A percentile compares a stretch with the other conserved stretches of the same genome.
Evolutionary conservation across 352 stramenopile species (phyloP).

Genomic region (Globisporangium lucens): DNA sequence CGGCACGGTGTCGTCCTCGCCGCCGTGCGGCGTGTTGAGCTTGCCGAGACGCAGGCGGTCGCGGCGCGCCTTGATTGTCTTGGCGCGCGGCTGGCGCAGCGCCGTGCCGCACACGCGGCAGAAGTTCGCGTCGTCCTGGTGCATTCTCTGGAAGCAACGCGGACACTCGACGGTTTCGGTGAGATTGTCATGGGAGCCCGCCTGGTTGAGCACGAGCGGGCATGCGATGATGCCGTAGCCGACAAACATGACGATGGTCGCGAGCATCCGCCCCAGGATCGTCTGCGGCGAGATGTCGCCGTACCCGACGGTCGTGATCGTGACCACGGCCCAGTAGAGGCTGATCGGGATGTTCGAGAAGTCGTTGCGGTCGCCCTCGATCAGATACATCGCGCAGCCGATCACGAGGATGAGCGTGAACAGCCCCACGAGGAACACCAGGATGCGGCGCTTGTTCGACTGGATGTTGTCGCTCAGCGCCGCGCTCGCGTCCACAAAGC

Average conservation of each 20-base stretch:
- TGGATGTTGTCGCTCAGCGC: slow-evolving; percentile 77
- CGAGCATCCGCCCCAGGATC: slow-evolving; percentile 72
- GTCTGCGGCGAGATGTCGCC: slow-evolving; percentile 83
- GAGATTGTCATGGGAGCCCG: slow-evolving; percentile 43
- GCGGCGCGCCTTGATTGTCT: slow-evolving; percentile 58
- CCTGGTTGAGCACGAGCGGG: slow-evolving; percentile 71
- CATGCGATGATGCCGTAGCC: slow-evolving; percentile 86
- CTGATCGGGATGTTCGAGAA: slow-evolving; percentile 87
- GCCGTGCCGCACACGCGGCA: slow-evolving; percentile 66
- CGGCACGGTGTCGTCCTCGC: slow-evolving; percentile 27
- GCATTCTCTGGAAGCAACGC: slow-evolving; percentile 67
- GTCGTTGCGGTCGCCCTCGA: slow-evolving; percentile 63
- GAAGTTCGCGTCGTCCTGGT: slow-evolving; percentile 78
- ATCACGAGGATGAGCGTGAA: slow-evolving; percentile 81
- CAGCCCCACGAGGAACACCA: slow-evolving; percentile 69
- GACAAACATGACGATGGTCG: slow-evolving; percentile 83
- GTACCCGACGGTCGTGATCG: slow-evolving; percentile 86
- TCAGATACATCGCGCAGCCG: slow-evolving; percentile 80
- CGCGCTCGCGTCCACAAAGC: slow-evolving; percentile 71
- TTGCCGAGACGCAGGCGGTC: slow-evolving; percentile 60
- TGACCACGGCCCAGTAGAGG: slow-evolving; percentile 87
- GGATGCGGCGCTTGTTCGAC: slow-evolving; percentile 71
- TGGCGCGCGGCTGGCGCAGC: slow-evolving; percentile 51
- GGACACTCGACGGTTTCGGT: slow-evolving; percentile 61
- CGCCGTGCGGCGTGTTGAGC: slow-evolving; percentile 37